phyloP scores from a whole-genome alignment of 345 rosid genomes.

The Pistacia atlantica region DNA sequence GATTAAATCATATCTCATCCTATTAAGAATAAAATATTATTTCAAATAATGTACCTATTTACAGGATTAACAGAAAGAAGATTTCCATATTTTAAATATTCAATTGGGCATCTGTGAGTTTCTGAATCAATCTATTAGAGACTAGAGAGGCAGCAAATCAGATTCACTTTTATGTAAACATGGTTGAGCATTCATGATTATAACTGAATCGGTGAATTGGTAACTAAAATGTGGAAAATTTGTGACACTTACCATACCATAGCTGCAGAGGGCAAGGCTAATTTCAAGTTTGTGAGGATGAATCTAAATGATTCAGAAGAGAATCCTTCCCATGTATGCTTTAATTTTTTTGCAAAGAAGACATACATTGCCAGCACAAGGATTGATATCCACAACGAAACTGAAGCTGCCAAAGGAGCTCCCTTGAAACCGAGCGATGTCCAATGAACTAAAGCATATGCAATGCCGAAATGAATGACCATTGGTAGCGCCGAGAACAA shows the following conservation, averaged over 20 bases:
- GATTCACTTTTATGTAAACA: no score
- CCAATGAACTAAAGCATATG: conserved; percentile 43
- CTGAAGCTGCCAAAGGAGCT: conserved; percentile 70
- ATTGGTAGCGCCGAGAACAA: conserved; percentile 47
- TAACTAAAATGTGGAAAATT: background rate
- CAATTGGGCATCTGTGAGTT: no score
- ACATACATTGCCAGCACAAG: conserved; percentile 49
- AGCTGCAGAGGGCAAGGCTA: conserved; percentile 73
- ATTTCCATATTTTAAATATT: no score
- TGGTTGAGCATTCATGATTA: background rate
- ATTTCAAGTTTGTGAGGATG: conserved; percentile 37
- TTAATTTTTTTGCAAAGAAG: conserved; percentile 36
- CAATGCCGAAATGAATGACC: conserved; percentile 46
- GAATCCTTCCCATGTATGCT: conserved; percentile 65
- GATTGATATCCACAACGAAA: conserved; percentile 65
- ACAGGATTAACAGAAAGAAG: no score
- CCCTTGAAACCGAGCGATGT: conserved; percentile 60
- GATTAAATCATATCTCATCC: no score
- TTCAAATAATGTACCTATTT: no score
- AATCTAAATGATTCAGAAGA: conserved; percentile 40
- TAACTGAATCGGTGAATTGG: background rate
- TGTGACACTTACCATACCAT: conserved; percentile 66
- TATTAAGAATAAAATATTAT: no score
- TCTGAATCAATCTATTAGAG: no score
- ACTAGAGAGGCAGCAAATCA: no score